Evolutionary conservation across 768 basidiomycete genomes (phyloP), one percentile per base, ranked within the genome.

Genomic region (Cystofilobasidium macerans): DNA sequence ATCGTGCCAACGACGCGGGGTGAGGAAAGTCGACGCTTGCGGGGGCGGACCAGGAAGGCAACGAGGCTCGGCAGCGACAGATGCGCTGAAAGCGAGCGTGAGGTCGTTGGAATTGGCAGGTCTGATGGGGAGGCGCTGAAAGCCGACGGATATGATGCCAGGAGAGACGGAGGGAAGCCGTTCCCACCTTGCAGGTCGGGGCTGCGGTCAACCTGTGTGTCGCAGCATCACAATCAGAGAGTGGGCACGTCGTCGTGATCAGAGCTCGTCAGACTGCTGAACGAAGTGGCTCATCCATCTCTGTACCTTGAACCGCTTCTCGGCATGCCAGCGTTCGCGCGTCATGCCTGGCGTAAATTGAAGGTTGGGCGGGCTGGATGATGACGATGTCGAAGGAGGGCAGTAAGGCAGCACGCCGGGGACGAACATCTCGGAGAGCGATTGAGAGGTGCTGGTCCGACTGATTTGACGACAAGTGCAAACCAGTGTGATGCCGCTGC

Each of bases 171-270:
- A 8, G 28, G n/a, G 47, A 62, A 62, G 5, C 61, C 61, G 48
- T 62, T 62, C 6, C 61, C 61, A n/a, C 51, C 51, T 47, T 38
- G 33, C 33, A 48, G 61, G 35, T 62, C 61, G 5, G 61, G 61
- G 5, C 45, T 47, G n/a, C 45, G 45, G 45, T 47, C 45, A n/a
- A 47, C 4, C 45, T 47, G 16, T 8, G 4, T 13, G 14, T 20
- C 16, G 42, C 42, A 42, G 22, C 16, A 20, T 7, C 16, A 11
- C 16, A 3, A 20, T 5, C 16, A 18, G 42, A 20, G 42, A 20
- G 42, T 13, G 42, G 42, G 42, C n/a, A n/a, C n/a, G n/a, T n/a
- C 16, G 42, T 7, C 16, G 3, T 13, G 7, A 20, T 5, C 16
- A 18, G 42, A 20, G 42, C 16, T 13, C 16, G 42, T 13, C 16